Evolutionary conservation across 2,329 filamentous ascomycete species (phyloP).

Genomic region (Pseudogymnoascus sp.): DNA sequence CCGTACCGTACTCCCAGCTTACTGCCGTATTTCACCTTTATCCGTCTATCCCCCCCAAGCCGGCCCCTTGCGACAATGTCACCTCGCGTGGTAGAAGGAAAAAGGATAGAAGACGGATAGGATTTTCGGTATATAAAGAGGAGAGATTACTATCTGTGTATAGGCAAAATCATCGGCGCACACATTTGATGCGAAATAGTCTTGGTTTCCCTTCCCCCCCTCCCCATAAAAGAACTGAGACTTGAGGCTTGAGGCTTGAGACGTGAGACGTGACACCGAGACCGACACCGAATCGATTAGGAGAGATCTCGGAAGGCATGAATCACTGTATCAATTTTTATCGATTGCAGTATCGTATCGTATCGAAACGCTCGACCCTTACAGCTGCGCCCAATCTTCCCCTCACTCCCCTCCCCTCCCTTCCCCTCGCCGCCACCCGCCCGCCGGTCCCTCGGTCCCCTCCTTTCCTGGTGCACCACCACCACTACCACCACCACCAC

Average conservation of each 20-base stretch:
- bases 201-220: no score
- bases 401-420: background rate
- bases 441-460: background rate
- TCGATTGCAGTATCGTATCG: background rate
- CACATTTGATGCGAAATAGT: background rate
- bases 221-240: background rate
- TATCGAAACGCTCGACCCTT: background rate
- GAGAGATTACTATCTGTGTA: background rate
- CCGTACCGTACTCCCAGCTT: background rate
- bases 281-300: background rate
- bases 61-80: background rate
- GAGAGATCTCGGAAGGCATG: background rate
- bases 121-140: background rate
- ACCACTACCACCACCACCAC: background rate
- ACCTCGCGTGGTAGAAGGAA: background rate
- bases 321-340: background rate
- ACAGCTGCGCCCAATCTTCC: background rate
- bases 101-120: background rate
- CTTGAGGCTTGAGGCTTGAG: background rate
- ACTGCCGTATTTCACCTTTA: background rate
- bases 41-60: background rate
- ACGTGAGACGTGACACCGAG: background rate
- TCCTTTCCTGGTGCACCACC: background rate
- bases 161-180: background rate
- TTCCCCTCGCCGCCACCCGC: background rate